Evolutionary conservation across 257 asterid genomes (phyloP), one percentile per base, ranked within the genome.

Genomic region (Solanum clarkiae): DNA sequence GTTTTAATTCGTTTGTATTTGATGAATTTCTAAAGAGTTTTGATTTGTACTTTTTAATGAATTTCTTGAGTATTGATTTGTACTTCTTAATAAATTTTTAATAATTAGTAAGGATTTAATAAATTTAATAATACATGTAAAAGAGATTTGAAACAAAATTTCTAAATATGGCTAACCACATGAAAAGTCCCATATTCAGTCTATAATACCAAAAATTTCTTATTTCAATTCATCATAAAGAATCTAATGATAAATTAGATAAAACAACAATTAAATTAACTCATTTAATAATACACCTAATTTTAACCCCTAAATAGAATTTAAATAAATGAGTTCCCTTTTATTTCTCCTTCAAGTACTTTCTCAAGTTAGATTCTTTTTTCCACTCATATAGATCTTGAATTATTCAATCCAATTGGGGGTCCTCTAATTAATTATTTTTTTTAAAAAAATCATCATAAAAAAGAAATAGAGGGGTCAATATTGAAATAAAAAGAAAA

Each of bases 401-500:
- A 79, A 24, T 77, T 51, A 29, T 51, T 51, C 24, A 24, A 6
- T 10, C 13, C 49, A 17, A 5, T 79, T 69, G 36, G 49, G 49
- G 65, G 6, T 59, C 45, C 47, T 79, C 8, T 79, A 24, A 26
- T 16, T 77, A 79, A 79, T 26, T 79, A 15, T 29, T 66, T 32
- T 3, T 32, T 32, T 32, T 2, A 32, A 15, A 32, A 68, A 26
- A 26, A 1, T 26, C 5, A 26, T 7, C 40, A 3, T 22, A 6
- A 49, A 16, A 6, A 57, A 32, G 6, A 20, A 59, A 12, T 20
- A 51, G n/a, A 84, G 12, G 83, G 83, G 68, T 69, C 84, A 36
- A 81, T 59, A 86, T 88, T 40, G 72, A 83, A 88, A 88, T 84
- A 2, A 53, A 51, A 54, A 32, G 54, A 69, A 69, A 32, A 72